A percentile compares a stretch with the other conserved stretches of the same genome.
Conservation (phyloP, 257 asterid genomes). For the Mentha longifolia region DNA sequence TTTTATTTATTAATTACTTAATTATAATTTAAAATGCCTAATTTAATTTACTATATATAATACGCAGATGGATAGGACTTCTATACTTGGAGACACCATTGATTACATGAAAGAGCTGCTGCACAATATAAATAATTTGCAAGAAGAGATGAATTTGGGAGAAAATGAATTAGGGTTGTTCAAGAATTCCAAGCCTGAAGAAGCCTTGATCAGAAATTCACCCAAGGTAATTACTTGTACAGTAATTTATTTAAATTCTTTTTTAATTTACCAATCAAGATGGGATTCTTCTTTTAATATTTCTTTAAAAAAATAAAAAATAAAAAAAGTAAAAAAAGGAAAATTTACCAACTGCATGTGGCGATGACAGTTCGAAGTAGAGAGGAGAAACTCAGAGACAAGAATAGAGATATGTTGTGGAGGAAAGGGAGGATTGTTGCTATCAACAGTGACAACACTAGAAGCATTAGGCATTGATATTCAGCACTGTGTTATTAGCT, state of each 20-base stretch:
- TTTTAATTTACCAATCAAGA: neutral
- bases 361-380: constrained; percentile 30
- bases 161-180: constrained; percentile 36
- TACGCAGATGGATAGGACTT: constrained; percentile 83
- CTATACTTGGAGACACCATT: constrained; percentile 86
- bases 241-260: neutral
- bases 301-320: too few species aligned
- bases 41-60: too few species aligned
- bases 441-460: constrained; percentile 71
- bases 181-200: constrained; percentile 24
- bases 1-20: too few species aligned
- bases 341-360: too few species aligned
- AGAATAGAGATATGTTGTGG: constrained; percentile 31
- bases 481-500: constrained; percentile 77
- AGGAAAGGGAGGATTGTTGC: constrained; percentile 59
- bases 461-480: constrained; percentile 79
- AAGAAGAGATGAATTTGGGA: constrained; percentile 54
- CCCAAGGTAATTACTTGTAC: constrained; percentile 62
- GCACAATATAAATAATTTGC: constrained; percentile 60
- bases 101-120: constrained; percentile 81
- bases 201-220: constrained; percentile 52
- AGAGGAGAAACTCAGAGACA: constrained; percentile 20
- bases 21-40: too few species aligned
- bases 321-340: too few species aligned
- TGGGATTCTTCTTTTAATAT: too few species aligned